Percentiles rank a stretch among this genome's conserved stretches.
phyloP scores from a whole-genome alignment of 1,284 basidiomycete species.

The Trichosporon ovoides region DNA sequence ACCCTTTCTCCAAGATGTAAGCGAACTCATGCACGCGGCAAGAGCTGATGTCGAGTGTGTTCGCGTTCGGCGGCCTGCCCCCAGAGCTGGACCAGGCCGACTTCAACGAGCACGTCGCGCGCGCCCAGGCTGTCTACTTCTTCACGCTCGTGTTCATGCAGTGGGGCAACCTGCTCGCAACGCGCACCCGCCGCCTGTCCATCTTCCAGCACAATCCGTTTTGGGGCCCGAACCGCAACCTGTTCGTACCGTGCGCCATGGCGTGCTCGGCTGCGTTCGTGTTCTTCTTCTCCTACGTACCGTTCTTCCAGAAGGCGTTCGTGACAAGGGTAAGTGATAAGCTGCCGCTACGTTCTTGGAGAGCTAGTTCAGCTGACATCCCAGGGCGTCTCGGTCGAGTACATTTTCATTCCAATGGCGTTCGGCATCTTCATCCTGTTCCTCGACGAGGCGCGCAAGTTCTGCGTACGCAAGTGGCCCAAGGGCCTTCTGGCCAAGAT shows the following conservation, averaged over 20 bases:
- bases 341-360: not conserved
- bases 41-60: conserved; percentile 29
- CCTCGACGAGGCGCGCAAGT: conserved; percentile 51
- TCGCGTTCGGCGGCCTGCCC: conserved; percentile 54
- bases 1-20: conserved; percentile 54
- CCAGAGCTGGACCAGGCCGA: conserved; percentile 34
- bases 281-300: conserved; percentile 57
- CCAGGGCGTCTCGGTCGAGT: conserved; percentile 52
- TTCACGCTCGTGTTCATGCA: conserved; percentile 65
- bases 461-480: conserved; percentile 45
- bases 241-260: conserved; percentile 54
- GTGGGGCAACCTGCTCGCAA: conserved; percentile 57
- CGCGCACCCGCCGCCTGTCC: conserved; percentile 54
- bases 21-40: too few relatives aligned
- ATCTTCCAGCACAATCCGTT: conserved; percentile 53
- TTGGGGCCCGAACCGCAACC: conserved; percentile 40
- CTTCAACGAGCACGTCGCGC: conserved; percentile 50
- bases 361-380: not conserved
- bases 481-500: conserved; percentile 45
- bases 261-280: conserved; percentile 51
- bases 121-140: conserved; percentile 55
- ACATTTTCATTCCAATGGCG: conserved; percentile 54
- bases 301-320: conserved; percentile 58
- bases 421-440: conserved; percentile 40
- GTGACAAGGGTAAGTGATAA: conserved; percentile 48